These are phyloP conservation scores for Trichothecium roseum DNA, from an alignment of 2,329 filamentous ascomycete genomes.

Conservation along the genomic window DNA sequence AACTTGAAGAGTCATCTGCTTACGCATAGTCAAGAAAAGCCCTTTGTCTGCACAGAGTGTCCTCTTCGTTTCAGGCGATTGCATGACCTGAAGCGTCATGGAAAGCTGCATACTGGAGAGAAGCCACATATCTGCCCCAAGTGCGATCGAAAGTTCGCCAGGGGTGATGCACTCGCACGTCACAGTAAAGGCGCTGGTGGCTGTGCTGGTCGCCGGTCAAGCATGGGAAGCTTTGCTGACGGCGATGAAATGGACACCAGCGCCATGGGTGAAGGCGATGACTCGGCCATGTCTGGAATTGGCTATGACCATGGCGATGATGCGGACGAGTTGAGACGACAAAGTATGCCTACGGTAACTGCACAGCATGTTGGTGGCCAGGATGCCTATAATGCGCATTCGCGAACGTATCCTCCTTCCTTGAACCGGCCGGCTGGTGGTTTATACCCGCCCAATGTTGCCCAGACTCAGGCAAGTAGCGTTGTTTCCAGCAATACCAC, in stretches of 20 bases:
- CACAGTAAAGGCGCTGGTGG: slow-evolving; percentile 95
- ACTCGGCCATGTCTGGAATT: slow-evolving; percentile 46
- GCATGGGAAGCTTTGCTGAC: slow-evolving; percentile 70
- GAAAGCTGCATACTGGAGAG: slow-evolving; percentile 93
- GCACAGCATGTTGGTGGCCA: slow-evolving; percentile 53
- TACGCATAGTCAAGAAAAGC: slow-evolving; percentile 97
- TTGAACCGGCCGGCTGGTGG: slow-evolving; percentile 41
- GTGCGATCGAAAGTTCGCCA: slow-evolving; percentile 88
- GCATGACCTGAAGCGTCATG: slow-evolving; percentile 92
- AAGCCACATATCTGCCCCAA: slow-evolving; percentile 91
- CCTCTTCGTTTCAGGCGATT: slow-evolving; percentile 84
- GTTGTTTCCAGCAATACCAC: slow-evolving; percentile 41
- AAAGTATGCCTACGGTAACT: slow-evolving; percentile 68
- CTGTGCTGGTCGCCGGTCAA: slow-evolving; percentile 83
- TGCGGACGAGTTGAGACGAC: slow-evolving; percentile 52
- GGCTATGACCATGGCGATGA: slow-evolving; percentile 49
- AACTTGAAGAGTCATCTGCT: slow-evolving; percentile 96
- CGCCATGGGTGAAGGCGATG: slow-evolving; percentile 36
- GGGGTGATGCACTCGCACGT: slow-evolving; percentile 85
- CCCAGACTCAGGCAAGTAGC: slow-evolving; percentile 44
- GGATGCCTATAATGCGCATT: slow-evolving; percentile 43
- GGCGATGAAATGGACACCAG: slow-evolving; percentile 60
- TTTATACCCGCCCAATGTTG: slow-evolving; percentile 52
- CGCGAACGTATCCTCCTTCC: slow-evolving; percentile 71
- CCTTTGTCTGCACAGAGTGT: slow-evolving; percentile 89